A percentile compares a stretch with the other conserved stretches of the same genome.
phyloP scores from a whole-genome alignment of 352 stramenopile genomes.

The Hyaloperonospora brassicae region DNA sequence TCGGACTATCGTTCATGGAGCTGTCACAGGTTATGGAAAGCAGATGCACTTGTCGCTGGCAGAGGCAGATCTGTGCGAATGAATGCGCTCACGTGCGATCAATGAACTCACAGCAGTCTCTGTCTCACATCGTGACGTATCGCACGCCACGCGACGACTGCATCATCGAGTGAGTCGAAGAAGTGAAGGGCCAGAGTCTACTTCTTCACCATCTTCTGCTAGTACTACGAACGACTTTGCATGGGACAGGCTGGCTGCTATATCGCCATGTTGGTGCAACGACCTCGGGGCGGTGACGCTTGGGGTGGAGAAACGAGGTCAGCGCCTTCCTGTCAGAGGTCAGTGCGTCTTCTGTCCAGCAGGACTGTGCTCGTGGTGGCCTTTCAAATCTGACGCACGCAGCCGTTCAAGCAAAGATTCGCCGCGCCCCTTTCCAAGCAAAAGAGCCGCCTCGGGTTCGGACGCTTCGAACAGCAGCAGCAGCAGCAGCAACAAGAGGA shows the following conservation, averaged over 20 bases:
- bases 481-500: no score
- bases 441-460: no score
- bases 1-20: no score
- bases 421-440: no score
- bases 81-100: not conserved
- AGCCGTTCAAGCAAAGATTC: not conserved
- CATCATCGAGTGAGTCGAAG: conserved; percentile 6
- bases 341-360: conserved; percentile 13
- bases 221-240: conserved; percentile 1
- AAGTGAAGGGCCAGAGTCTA: conserved; percentile 3
- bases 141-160: conserved; percentile 15
- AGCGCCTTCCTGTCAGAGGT: not conserved
- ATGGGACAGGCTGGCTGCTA: conserved; percentile 17
- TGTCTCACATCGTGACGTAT: conserved; percentile 10
- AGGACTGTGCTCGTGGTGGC: conserved; percentile 10
- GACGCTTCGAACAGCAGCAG: no score
- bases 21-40: not conserved
- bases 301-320: not conserved
- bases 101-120: not conserved
- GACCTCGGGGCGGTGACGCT: not conserved
- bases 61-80: not conserved
- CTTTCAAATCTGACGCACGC: conserved; percentile 25
- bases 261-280: conserved; percentile 6
- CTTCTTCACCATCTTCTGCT: conserved; percentile 11
- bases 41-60: not conserved